Evolutionary conservation across 306 rosid species (phyloP).

Genomic region (Acacia confusa): DNA sequence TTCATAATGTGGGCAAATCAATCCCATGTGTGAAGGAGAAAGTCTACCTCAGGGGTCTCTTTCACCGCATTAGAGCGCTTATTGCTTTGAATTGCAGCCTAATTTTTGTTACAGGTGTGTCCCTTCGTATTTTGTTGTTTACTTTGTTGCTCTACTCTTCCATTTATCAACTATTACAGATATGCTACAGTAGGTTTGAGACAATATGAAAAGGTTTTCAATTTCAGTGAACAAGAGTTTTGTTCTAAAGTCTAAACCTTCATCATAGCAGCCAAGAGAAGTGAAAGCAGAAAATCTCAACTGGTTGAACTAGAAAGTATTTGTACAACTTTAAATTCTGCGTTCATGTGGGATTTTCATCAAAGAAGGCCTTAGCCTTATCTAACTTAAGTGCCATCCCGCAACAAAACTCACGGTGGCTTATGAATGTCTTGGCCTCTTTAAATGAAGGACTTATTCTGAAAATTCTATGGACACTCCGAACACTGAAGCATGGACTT

Average conservation of each 20-base stretch:
- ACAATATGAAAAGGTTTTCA: background rate
- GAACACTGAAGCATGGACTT: background rate
- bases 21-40: conserved; percentile 53
- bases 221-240: background rate
- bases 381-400: background rate
- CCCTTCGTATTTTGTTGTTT: background rate
- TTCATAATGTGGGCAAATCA: conserved; percentile 63
- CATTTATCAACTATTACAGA: background rate
- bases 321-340: background rate
- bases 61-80: conserved; percentile 82
- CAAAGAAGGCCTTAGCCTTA: background rate
- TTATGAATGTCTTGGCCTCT: background rate
- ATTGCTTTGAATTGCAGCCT: conserved; percentile 73
- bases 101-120: conserved; percentile 64
- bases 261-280: background rate
- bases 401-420: background rate
- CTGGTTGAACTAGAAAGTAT: background rate
- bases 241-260: background rate
- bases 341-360: background rate
- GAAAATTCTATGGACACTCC: background rate
- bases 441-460: background rate
- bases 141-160: background rate
- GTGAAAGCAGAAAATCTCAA: background rate
- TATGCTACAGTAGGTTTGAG: background rate
- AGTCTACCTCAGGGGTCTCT: conserved; percentile 64